phyloP scores from a whole-genome alignment of 345 rosid genomes.

The Anastatica hierochuntica region DNA sequence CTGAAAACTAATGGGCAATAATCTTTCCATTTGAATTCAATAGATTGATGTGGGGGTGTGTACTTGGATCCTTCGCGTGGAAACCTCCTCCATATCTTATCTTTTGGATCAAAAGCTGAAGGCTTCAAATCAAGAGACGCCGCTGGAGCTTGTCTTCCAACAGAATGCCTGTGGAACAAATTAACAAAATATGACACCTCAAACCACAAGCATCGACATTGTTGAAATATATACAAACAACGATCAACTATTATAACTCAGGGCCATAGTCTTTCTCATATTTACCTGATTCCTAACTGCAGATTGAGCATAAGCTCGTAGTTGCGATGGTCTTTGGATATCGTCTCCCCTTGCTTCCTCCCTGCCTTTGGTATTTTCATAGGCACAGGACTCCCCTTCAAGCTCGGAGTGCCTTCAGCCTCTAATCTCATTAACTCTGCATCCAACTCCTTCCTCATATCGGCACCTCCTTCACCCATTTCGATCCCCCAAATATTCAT shows the following conservation, averaged over 20 bases:
- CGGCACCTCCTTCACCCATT: slow-evolving; percentile 17
- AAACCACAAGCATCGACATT: slow-evolving; percentile 24
- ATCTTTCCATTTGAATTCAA: slow-evolving; percentile 92
- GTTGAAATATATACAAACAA: not conserved
- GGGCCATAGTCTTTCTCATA: slow-evolving; percentile 11
- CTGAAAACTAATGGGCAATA: slow-evolving; percentile 97
- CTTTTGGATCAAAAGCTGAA: slow-evolving; percentile 88
- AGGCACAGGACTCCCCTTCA: slow-evolving; percentile 29
- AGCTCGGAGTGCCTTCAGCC: slow-evolving; percentile 20
- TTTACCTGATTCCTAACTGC: slow-evolving; percentile 56
- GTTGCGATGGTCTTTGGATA: slow-evolving; percentile 79
- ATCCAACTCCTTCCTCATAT: slow-evolving; percentile 28
- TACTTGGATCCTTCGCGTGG: slow-evolving; percentile 84
- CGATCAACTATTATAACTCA: slow-evolving; percentile 33
- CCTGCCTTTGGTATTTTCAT: slow-evolving; percentile 54
- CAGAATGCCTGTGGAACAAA: slow-evolving; percentile 79
- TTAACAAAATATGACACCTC: slow-evolving; percentile 4
- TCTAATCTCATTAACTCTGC: slow-evolving; percentile 39
- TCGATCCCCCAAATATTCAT: slow-evolving; percentile 58
- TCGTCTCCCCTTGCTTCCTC: slow-evolving; percentile 81
- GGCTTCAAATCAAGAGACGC: slow-evolving; percentile 71
- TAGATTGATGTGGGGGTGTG: slow-evolving; percentile 86
- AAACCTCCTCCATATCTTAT: slow-evolving; percentile 89
- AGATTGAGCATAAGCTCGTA: slow-evolving; percentile 94
- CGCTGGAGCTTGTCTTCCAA: slow-evolving; percentile 70